Evolutionary conservation across 2,329 filamentous ascomycete genomes (phyloP).

Genomic region (Ascochyta koolunga): DNA sequence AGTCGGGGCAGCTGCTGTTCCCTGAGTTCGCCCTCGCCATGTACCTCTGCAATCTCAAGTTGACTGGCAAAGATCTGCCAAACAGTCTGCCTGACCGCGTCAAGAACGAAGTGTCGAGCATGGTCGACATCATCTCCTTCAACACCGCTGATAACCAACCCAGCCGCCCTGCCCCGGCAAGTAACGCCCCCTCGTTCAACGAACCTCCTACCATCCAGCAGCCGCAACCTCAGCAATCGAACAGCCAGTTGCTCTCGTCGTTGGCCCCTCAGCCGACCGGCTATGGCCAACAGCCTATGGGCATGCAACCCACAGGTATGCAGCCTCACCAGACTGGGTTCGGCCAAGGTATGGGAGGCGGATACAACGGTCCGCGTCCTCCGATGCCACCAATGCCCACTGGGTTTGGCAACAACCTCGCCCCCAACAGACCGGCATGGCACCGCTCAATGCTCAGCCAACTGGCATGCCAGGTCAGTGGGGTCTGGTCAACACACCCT

Average conservation of each 20-base stretch:
- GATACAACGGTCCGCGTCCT: slow-evolving; percentile 79
- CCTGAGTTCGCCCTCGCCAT: slow-evolving; percentile 97
- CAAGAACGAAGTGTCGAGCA: slow-evolving; percentile 96
- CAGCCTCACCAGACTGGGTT: slow-evolving; percentile 61
- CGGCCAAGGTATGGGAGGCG: slow-evolving; percentile 72
- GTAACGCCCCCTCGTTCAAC: slow-evolving; percentile 75
- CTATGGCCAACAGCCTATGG: slow-evolving; percentile 66
- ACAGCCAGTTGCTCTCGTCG: slow-evolving; percentile 63
- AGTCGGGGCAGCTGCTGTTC: slow-evolving; percentile 93
- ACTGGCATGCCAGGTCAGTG: slow-evolving; percentile 93
- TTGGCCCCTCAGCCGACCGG: slow-evolving; percentile 61
- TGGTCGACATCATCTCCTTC: slow-evolving; percentile 99
- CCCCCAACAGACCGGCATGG: slow-evolving; percentile 66
- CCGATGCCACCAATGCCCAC: slow-evolving; percentile 83
- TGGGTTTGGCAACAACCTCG: slow-evolving; percentile 54
- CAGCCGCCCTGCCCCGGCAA: slow-evolving; percentile 57
- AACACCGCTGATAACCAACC: slow-evolving; percentile 76
- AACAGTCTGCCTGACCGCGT: slow-evolving; percentile 78
- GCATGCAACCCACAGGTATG: slow-evolving; percentile 26
- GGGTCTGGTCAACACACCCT: slow-evolving; percentile 95
- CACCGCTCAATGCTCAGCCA: slow-evolving; percentile 84
- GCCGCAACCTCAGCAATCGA: slow-evolving; percentile 71
- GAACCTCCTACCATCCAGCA: slow-evolving; percentile 60
- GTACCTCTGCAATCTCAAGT: slow-evolving; percentile 95
- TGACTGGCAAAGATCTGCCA: slow-evolving; percentile 85